Percentiles rank a stretch among this genome's conserved stretches.
These are phyloP conservation scores for Stagonosporopsis chrysanthemi DNA, from an alignment of 2,329 filamentous ascomycete genomes.

Conservation along the genomic window DNA sequence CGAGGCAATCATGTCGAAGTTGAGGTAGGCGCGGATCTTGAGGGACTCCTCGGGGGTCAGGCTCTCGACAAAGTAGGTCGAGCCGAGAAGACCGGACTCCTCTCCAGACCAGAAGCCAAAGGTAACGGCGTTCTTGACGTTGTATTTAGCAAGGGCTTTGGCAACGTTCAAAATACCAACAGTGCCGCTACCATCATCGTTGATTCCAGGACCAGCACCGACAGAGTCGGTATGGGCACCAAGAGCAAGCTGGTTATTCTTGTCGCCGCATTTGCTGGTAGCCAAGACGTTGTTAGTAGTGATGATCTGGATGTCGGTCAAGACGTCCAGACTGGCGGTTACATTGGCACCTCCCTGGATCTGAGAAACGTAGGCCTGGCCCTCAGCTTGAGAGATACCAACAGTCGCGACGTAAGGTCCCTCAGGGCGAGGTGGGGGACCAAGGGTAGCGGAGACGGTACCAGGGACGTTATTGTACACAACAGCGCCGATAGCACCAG, in stretches of 20 bases:
- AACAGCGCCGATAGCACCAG: conserved; percentile 74
- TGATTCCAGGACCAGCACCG: conserved; percentile 49
- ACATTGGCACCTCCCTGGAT: conserved; percentile 57
- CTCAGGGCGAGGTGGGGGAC: conserved; percentile 62
- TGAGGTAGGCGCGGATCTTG: conserved; percentile 51
- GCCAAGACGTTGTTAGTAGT: conserved; percentile 55
- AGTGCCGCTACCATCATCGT: conserved; percentile 51
- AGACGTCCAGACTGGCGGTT: conserved; percentile 52
- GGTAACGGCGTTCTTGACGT: conserved; percentile 52
- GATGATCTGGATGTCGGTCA: conserved; percentile 56
- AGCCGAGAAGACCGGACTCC: conserved; percentile 49
- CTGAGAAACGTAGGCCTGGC: conserved; percentile 62
- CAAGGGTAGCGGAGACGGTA: conserved; percentile 68
- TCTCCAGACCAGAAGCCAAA: conserved; percentile 52
- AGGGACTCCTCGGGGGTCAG: conserved; percentile 35
- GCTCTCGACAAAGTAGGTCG: conserved; percentile 43
- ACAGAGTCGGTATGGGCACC: conserved; percentile 52
- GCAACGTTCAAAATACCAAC: conserved; percentile 50
- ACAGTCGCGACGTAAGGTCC: conserved; percentile 71
- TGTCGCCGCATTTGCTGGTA: conserved; percentile 46
- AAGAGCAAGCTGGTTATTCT: conserved; percentile 45
- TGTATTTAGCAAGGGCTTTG: conserved; percentile 48
- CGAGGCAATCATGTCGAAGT: conserved; percentile 54
- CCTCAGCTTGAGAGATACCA: conserved; percentile 68
- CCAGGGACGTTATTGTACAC: conserved; percentile 77